A percentile compares a stretch with the other conserved stretches of the same genome.
phyloP scores from a whole-genome alignment of 2,329 filamentous ascomycete species.

The Talaromyces funiculosus region DNA sequence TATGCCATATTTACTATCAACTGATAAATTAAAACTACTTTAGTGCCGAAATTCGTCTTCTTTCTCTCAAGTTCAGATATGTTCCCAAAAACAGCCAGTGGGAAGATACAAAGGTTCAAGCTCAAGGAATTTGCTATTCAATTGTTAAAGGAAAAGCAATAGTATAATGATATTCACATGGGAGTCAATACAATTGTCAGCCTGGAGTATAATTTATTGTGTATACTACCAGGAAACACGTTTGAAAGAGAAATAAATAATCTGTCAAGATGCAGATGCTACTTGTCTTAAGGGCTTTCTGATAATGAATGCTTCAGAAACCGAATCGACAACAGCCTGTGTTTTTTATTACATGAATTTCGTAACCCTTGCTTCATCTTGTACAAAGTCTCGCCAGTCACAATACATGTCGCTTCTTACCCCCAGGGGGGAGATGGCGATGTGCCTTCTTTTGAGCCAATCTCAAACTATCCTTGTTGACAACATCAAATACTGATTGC shows the following conservation, averaged over 20 bases:
- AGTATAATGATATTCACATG: not conserved
- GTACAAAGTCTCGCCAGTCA: not conserved
- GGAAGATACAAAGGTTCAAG: constrained; percentile 95
- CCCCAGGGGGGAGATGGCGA: constrained; percentile 28
- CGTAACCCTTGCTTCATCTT: not conserved
- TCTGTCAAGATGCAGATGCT: not conserved
- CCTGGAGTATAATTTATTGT: not conserved
- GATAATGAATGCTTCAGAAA: not conserved
- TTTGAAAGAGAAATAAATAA: not conserved
- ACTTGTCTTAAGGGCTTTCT: constrained; percentile 7
- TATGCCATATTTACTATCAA: no score
- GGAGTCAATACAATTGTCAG: not conserved
- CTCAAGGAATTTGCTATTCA: constrained; percentile 61
- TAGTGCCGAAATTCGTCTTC: constrained; percentile 82
- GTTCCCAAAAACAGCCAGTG: constrained; percentile 93
- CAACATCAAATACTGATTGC: constrained; percentile 21
- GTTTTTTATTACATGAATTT: not conserved
- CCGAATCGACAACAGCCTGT: not conserved
- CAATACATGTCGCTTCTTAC: constrained; percentile 18
- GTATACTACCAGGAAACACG: not conserved
- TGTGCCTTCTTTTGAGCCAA: constrained; percentile 25
- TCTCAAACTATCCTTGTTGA: constrained; percentile 20
- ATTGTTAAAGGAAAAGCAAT: constrained; percentile 36
- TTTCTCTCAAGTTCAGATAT: constrained; percentile 56
- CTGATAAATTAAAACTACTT: not conserved